Conservation (phyloP, 2,329 filamentous ascomycete species). For the Fusarium nisikadoi region DNA sequence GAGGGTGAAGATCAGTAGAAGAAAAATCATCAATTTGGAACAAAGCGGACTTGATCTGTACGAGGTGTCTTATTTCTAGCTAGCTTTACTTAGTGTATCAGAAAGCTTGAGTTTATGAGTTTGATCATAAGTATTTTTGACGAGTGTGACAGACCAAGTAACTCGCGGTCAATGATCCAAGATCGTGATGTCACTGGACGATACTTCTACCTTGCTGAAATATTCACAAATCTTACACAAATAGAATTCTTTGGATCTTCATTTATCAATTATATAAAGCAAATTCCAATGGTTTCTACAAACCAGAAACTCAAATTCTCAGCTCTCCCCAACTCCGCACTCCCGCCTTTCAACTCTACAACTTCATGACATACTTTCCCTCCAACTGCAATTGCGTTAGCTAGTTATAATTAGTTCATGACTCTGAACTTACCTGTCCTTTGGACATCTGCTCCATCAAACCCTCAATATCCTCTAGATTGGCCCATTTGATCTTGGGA, state of each 20-base stretch:
- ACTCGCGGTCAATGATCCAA: background rate
- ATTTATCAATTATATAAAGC: background rate
- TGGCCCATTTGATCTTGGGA: slow-evolving; percentile 24
- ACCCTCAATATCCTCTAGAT: slow-evolving; percentile 25
- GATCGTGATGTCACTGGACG: too few species aligned
- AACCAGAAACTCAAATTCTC: background rate
- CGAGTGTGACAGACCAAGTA: background rate
- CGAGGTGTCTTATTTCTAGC: rapidly evolving
- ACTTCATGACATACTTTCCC: slow-evolving; percentile 32
- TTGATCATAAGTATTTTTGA: rapidly evolving
- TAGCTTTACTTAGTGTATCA: background rate
- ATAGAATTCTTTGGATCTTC: rapidly evolving
- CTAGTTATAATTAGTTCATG: rapidly evolving
- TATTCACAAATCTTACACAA: rapidly evolving
- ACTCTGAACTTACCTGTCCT: slow-evolving; percentile 18
- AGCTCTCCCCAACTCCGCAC: background rate
- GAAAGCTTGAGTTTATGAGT: background rate
- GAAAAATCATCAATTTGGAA: rapidly evolving
- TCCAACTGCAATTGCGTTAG: slow-evolving; percentile 2
- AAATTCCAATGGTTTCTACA: rapidly evolving
- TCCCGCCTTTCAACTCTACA: background rate
- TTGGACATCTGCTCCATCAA: slow-evolving; percentile 30
- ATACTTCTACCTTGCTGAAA: rapidly evolving
- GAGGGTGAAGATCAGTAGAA: slow-evolving; percentile 9
- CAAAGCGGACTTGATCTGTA: rapidly evolving